These are phyloP conservation scores for Chaetomium cochliodes DNA, from an alignment of 495 filamentous ascomycete genomes.

Conservation along the genomic window DNA sequence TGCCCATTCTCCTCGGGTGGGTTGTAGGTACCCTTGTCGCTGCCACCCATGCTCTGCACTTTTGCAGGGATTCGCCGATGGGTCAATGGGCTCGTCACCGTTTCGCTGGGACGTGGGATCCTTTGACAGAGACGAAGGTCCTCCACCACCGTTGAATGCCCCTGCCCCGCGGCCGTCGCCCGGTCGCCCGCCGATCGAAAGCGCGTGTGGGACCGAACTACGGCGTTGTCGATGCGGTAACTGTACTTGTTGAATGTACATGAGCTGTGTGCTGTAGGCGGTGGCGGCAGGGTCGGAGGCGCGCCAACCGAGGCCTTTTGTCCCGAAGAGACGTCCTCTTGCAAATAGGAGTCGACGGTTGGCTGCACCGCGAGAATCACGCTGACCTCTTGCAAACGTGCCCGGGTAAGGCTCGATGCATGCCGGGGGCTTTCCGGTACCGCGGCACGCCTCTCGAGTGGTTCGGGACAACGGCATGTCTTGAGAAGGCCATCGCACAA, in stretches of 20 bases:
- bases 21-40: constrained; percentile 8
- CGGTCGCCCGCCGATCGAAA: constrained; percentile 2
- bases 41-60: constrained; percentile 24
- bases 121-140: constrained; percentile 7
- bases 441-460: constrained; percentile 7
- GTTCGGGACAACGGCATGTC: constrained; percentile 7
- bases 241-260: background rate
- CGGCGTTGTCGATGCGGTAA: background rate
- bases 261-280: background rate
- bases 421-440: constrained; percentile 16
- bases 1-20: constrained; percentile 1
- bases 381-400: background rate
- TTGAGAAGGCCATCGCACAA: constrained; percentile 23
- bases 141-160: constrained; percentile 6
- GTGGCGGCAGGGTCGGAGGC: constrained; percentile 4
- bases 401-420: constrained; percentile 21
- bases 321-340: background rate
- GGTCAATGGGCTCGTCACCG: constrained; percentile 26
- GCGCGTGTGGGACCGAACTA: background rate
- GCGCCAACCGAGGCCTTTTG: constrained; percentile 7
- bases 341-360: constrained; percentile 10
- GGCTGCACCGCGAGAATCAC: constrained; percentile 19
- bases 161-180: background rate
- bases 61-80: constrained; percentile 28
- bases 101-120: constrained; percentile 29